These are phyloP conservation scores for Myrica gale DNA, from an alignment of 306 rosid species.

Conservation along the genomic window DNA sequence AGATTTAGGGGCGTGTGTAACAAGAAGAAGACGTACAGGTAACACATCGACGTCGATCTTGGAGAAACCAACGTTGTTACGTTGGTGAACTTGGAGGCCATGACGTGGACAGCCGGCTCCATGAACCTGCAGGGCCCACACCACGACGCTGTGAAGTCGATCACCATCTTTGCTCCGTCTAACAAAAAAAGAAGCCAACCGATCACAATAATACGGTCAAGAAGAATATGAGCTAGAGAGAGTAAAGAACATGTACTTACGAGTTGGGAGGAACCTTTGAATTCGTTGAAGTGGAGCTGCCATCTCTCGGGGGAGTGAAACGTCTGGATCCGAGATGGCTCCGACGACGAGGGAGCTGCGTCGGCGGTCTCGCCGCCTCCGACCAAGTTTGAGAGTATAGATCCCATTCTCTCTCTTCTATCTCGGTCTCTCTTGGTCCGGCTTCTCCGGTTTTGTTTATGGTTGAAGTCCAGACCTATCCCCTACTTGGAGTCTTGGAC, in stretches of 20 bases:
- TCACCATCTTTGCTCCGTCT: slow-evolving; percentile 48
- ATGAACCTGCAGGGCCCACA: slow-evolving; percentile 91
- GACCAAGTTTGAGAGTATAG: neutral
- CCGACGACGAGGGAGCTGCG: slow-evolving; percentile 4
- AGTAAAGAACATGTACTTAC: slow-evolving; percentile 27
- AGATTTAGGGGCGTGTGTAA: neutral
- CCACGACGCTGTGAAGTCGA: slow-evolving; percentile 94
- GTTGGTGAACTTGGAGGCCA: slow-evolving; percentile 51
- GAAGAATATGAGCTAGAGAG: neutral
- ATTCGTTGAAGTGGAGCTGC: slow-evolving; percentile 58
- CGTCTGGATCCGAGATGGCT: slow-evolving; percentile 32
- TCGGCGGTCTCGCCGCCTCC: slow-evolving; percentile 15
- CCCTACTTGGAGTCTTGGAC: too few species aligned
- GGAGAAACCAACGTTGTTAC: slow-evolving; percentile 67
- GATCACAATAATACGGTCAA: neutral
- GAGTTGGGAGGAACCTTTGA: slow-evolving; percentile 49
- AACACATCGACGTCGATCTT: slow-evolving; percentile 93
- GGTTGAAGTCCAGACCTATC: too few species aligned
- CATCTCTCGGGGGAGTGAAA: slow-evolving; percentile 75
- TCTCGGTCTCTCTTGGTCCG: neutral
- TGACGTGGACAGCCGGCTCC: slow-evolving; percentile 58
- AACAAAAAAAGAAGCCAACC: neutral
- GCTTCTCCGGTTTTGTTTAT: too few species aligned
- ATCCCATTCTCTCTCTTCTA: slow-evolving; percentile 46
- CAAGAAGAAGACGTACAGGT: slow-evolving; percentile 36